Base-by-base conservation (phyloP, 148 eudicot species). In the Beta vulgaris region DNA sequence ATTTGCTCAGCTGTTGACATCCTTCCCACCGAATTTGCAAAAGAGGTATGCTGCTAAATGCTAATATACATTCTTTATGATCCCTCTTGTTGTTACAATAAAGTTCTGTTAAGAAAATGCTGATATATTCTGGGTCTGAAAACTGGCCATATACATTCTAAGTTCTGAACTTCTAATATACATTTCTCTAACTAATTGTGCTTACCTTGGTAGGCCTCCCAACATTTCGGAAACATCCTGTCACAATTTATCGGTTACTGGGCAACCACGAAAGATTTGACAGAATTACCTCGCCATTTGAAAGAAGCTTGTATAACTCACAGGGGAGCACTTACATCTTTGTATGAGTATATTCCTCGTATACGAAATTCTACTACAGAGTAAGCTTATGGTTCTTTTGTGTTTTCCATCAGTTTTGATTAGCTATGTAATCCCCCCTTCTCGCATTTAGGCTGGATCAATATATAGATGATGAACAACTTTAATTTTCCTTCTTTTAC, bases 21-120 rank as follows among this genome's bases (percentile, higher is more conserved):
- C 79, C 97, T 94, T 71, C 98, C 98, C 15, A 89, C 98, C 39
- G 97, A 94, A 82, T 94, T 94, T 82, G 97, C 98, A 16, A 90
- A 88, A 86, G 98, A 94, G 93, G 97, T 91, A 71, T 25, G 9
- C 16, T 68, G 37, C 59, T 72, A 40, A n/a, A n/a, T 18, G 25
- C 57, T 51, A 14, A 51, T 43, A 21, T 51, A 51, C 23, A 51
- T 16, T 51, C 21, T 51, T 4, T 42, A 42, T 5, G 46, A 11
- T 42, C 46, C 46, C 7, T 42, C 46, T 42, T 42, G 46, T 42
- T 42, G 11, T 42, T 42, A n/a, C n/a, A 12, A 8, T 43, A 43
- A 43, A n/a, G n/a, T n/a, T 43, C 48, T 43, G 48, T 43, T 43
- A 13, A 10, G 48, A 43, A 43, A 43, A 43, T 43, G 48, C n/a